phyloP scores from a whole-genome alignment of 352 stramenopile species.

The Globisporangium cystogenes region DNA sequence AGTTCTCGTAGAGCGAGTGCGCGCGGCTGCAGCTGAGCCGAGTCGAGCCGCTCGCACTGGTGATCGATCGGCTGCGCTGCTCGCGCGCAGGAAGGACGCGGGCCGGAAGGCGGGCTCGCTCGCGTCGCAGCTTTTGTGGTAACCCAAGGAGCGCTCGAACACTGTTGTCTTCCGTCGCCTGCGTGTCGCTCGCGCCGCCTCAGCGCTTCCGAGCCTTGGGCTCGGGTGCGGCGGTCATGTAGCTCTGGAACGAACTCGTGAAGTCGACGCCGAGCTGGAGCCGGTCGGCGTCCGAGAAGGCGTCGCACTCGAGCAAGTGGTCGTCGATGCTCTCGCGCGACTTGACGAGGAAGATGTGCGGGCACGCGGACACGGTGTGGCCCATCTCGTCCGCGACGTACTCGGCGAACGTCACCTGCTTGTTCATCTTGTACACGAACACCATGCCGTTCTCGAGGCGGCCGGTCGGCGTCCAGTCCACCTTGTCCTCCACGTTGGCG shows the following conservation, averaged over 20 bases:
- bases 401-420: constrained; percentile 52
- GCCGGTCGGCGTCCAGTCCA: constrained; percentile 35
- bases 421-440: constrained; percentile 37
- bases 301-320: constrained; percentile 61
- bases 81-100: not conserved
- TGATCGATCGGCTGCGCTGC: too few species aligned
- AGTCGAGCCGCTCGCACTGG: too few species aligned
- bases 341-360: constrained; percentile 60
- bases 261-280: constrained; percentile 26
- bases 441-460: constrained; percentile 57
- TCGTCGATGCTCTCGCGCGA: constrained; percentile 61
- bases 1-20: constrained; percentile 51
- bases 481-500: constrained; percentile 1
- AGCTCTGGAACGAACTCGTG: constrained; percentile 22
- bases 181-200: not conserved
- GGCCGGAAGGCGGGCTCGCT: not conserved
- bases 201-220: constrained; percentile 2
- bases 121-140: not conserved
- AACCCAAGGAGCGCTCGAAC: not conserved
- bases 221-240: constrained; percentile 15
- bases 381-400: constrained; percentile 46
- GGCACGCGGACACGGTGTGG: constrained; percentile 44
- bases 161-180: not conserved
- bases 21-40: not conserved
- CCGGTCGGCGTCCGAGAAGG: constrained; percentile 56